Evolutionary conservation across 2,329 filamentous ascomycete genomes (phyloP), one percentile per base, ranked within the genome.

Genomic region (Diplodia scrobiculata): DNA sequence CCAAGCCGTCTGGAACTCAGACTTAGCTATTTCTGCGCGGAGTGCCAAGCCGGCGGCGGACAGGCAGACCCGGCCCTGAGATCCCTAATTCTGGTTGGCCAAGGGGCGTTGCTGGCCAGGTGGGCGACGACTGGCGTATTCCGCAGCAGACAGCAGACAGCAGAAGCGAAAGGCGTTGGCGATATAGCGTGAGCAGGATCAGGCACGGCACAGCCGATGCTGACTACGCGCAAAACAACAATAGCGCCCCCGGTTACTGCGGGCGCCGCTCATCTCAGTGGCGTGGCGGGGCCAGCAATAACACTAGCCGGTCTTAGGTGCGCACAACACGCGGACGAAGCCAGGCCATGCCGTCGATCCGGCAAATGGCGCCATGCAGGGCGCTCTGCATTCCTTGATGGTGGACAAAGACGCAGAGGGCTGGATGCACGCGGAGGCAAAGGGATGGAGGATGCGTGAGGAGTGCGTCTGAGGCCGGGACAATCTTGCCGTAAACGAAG

Each of bases 401-500:
- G 45, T 25, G 58, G 29, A 62, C 58, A 62, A 62, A 62, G 58
- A 32, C 21, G 41, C 41, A 9, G 51, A 32, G 53, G 53, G 19
- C 53, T 58, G 34, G 36, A 41, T 17, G 55, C 58, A 62, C 58
- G 58, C 58, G 58, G 55, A 60, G 55, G 38, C 55, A 19, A 60
- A 34, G 55, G 55, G 41, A 48, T 25, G 55, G 25, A 17, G 17
- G 51, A 17, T 14, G 48, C 48, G 48, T 21, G 25, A 53, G 27
- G 51, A n/a, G 17, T 29, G 27, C 55, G 38, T 60, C 55, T 27
- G 36, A 58, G 34, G 34, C 21, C 21, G 36, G 55, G 25, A 48
- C 41, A 60, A 60, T 60, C 55, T 60, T 60, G 55, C 55, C 55
- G 38, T 60, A 62, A 62, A 50, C 41, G 58, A 62, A 60, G 58